phyloP scores from a whole-genome alignment of 768 basidiomycete species.

The Psilocybe azurescens region DNA sequence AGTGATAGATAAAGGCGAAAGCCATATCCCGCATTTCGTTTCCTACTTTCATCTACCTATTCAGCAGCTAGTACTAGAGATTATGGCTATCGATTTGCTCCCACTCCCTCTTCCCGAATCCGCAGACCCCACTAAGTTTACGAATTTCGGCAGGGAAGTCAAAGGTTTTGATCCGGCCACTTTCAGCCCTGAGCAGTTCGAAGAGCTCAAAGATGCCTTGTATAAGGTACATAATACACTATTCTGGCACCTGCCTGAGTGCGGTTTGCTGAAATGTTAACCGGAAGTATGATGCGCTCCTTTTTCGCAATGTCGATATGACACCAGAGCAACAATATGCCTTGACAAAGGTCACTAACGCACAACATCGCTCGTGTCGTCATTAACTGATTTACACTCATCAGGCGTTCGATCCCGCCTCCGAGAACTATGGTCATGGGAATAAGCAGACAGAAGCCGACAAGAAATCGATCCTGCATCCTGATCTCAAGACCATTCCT shows the following conservation, averaged over 20 bases:
- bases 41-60: background rate
- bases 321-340: constrained; percentile 84
- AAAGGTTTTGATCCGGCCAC: constrained; percentile 69
- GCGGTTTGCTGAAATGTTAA: background rate
- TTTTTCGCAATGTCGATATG: constrained; percentile 72
- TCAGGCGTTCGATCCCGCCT: constrained; percentile 73
- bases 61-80: background rate
- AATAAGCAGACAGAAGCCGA: constrained; percentile 81
- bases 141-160: constrained; percentile 77
- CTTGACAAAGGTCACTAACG: constrained; percentile 69
- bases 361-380: background rate
- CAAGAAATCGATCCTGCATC: constrained; percentile 81
- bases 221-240: constrained; percentile 61
- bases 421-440: constrained; percentile 78
- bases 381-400: background rate
- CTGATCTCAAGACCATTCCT: constrained; percentile 89
- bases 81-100: constrained; percentile 69
- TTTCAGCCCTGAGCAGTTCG: constrained; percentile 61
- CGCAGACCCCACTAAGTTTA: constrained; percentile 68
- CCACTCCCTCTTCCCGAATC: constrained; percentile 73
- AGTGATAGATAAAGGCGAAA: no score
- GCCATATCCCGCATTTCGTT: no score
- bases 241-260: background rate
- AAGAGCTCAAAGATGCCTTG: constrained; percentile 68
- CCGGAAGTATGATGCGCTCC: constrained; percentile 65